Percentiles rank a stretch among this genome's conserved stretches.
Evolutionary conservation across 148 eudicot species (phyloP).

Genomic region (Mesembryanthemum crystallinum): DNA sequence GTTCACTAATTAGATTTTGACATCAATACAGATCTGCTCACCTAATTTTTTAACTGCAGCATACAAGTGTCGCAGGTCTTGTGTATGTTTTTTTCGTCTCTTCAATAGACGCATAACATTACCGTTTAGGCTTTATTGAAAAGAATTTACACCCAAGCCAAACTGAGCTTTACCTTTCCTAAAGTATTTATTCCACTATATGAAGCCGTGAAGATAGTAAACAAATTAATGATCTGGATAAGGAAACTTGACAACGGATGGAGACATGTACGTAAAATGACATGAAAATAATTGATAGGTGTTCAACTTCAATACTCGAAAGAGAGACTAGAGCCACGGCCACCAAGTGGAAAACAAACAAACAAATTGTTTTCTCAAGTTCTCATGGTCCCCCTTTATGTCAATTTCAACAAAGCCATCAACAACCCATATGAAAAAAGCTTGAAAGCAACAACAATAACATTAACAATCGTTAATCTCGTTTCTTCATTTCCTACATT

Average conservation of each 20-base stretch:
- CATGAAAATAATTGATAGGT: constrained; percentile 1
- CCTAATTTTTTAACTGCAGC: too few relatives aligned
- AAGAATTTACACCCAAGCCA: too few relatives aligned
- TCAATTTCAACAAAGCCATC: constrained; percentile 12
- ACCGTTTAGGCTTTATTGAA: too few relatives aligned
- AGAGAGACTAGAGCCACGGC: neutral
- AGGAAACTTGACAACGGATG: neutral
- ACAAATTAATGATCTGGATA: neutral
- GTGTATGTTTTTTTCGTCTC: too few relatives aligned
- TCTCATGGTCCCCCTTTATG: constrained; percentile 9
- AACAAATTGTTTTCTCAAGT: constrained; percentile 2
- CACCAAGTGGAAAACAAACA: neutral
- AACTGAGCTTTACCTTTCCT: neutral
- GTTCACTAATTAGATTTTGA: too few relatives aligned
- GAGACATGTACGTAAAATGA: constrained; percentile 8
- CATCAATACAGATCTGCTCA: too few relatives aligned
- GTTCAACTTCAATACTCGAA: neutral
- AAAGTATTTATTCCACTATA: neutral
- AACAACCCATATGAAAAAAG: neutral
- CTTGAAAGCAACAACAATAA: neutral
- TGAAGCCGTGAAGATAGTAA: neutral
- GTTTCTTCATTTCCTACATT: too few relatives aligned
- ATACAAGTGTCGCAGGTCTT: too few relatives aligned
- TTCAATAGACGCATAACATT: too few relatives aligned
- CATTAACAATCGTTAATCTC: neutral